Base-by-base conservation (phyloP, 2,329 filamentous ascomycete genomes). In the Sphaerulina vaccinii region DNA sequence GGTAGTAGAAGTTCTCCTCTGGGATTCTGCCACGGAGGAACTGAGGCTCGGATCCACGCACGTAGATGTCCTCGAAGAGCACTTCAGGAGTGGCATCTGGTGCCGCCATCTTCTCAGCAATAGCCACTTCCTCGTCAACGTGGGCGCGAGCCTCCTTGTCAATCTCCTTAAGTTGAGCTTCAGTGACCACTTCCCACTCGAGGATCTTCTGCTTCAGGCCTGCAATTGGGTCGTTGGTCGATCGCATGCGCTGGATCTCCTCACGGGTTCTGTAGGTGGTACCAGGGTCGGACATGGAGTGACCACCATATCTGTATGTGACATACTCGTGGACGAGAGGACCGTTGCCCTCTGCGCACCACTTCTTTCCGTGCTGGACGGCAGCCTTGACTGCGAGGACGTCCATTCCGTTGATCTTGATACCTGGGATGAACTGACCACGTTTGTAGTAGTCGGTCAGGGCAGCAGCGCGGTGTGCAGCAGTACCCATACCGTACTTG, bases 371-470 rank as follows among this genome's bases (percentile, higher is more conserved):
- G 79, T 96, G 91, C 76, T 92, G 80, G 67, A 96, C 90, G 60
- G 93, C 93, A 47, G 92, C 90, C 83, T 96, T 96, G 73, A 96
- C 92, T 60, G 93, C 92, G 58, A 99, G 87, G 66, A 96, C 90
- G 72, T 99, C 93, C 93, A 99, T 99, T 70, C 90, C 93, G 78
- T 99, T 99, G 75, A 99, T 90, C 84, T 99, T 99, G 67, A 99
- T 84, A 79, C 93, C 93, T 52, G 93, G 92, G 64, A 99, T 99
- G 81, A 97, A 99, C 79, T 99, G 93, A 63, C 93, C 93, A 77
- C 93, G 92, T 86, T 97, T 97, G 85, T 99, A 97, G 86, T 99
- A 99, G 75, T 99, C 93, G 73, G 93, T 97, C 71, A 96, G 78
- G 66, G 93, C 93, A 55, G 93, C 92, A 56, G 93, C 91, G 68